Percentiles rank a stretch among this genome's conserved stretches.
Conservation (phyloP, 768 basidiomycete genomes). For the Tylopilus plumbeoviolaceoides region DNA sequence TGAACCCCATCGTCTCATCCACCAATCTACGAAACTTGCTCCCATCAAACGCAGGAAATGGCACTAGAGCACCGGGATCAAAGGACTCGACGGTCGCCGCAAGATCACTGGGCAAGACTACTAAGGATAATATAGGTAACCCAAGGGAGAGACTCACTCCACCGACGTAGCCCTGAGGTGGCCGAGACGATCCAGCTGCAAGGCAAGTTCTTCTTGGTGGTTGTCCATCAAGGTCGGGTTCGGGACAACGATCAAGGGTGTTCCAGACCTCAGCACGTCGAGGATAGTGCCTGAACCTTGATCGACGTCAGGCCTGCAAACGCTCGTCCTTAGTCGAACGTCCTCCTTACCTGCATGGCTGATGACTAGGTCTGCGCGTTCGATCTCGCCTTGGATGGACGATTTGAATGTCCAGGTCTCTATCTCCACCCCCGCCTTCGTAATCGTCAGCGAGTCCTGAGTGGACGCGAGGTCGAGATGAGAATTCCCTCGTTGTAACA, state of each 20-base stretch:
- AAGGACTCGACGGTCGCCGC: conserved; percentile 50
- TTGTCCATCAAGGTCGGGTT: conserved; percentile 88
- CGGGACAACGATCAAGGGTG: conserved; percentile 82
- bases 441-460: conserved; percentile 12
- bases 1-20: conserved; percentile 78
- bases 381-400: conserved; percentile 62
- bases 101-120: conserved; percentile 42
- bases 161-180: conserved; percentile 57
- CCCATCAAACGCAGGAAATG: conserved; percentile 68
- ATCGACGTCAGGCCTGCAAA: neutral
- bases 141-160: conserved; percentile 41
- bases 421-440: conserved; percentile 45
- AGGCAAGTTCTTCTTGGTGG: conserved; percentile 88
- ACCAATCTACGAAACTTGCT: conserved; percentile 61
- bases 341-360: conserved; percentile 83
- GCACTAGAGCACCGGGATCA: conserved; percentile 40
- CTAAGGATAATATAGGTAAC: conserved; percentile 5
- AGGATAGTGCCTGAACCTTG: conserved; percentile 93
- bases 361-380: conserved; percentile 72
- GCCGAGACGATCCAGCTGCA: conserved; percentile 52
- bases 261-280: conserved; percentile 72
- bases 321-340: neutral
- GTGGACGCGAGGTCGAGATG: conserved; percentile 31
- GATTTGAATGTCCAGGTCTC: conserved; percentile 74
- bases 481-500: conserved; percentile 80